Evolutionary conservation across 2,329 filamentous ascomycete species (phyloP).

Genomic region (Hirsutella rhossiliensis): DNA sequence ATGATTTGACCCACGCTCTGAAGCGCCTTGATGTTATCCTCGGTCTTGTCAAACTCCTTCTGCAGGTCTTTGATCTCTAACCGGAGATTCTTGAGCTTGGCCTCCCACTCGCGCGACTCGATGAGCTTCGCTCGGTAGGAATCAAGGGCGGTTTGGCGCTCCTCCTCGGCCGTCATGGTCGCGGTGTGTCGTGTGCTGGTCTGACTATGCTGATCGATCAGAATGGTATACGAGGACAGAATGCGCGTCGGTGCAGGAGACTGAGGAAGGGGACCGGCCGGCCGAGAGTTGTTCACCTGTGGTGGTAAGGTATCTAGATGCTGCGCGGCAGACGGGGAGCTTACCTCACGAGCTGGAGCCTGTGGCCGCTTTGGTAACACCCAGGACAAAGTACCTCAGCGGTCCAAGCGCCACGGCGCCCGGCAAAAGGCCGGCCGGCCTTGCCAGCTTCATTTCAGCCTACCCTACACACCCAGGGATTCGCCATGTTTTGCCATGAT

Average conservation of each 20-base stretch:
- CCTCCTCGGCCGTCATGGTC: conserved; percentile 41
- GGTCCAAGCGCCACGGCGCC: conserved; percentile 1
- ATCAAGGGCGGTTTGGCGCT: conserved; percentile 58
- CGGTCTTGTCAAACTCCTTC: conserved; percentile 90
- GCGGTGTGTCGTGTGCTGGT: not conserved
- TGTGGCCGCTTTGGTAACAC: conserved; percentile 3
- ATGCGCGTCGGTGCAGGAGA: too few species aligned
- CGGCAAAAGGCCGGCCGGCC: conserved; percentile 21
- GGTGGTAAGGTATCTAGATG: not conserved
- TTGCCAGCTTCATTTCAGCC: not conserved
- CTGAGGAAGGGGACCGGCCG: too few species aligned
- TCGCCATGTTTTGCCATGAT: too few species aligned
- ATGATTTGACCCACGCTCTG: conserved; percentile 99
- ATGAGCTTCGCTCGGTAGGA: conserved; percentile 73
- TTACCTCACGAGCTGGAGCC: conserved; percentile 30
- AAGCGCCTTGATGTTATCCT: conserved; percentile 98
- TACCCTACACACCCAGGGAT: not conserved
- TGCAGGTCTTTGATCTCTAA: conserved; percentile 93
- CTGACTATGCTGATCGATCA: too few species aligned
- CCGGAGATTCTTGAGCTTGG: conserved; percentile 87
- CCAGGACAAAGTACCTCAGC: not conserved
- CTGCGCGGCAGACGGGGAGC: conserved; percentile 15
- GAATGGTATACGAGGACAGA: too few species aligned
- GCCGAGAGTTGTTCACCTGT: too few species aligned
- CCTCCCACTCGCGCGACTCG: conserved; percentile 97